Percentiles rank a stretch among this genome's conserved stretches.
phyloP scores from a whole-genome alignment of 129 eudicot genomes.

The Flaveria linearis region DNA sequence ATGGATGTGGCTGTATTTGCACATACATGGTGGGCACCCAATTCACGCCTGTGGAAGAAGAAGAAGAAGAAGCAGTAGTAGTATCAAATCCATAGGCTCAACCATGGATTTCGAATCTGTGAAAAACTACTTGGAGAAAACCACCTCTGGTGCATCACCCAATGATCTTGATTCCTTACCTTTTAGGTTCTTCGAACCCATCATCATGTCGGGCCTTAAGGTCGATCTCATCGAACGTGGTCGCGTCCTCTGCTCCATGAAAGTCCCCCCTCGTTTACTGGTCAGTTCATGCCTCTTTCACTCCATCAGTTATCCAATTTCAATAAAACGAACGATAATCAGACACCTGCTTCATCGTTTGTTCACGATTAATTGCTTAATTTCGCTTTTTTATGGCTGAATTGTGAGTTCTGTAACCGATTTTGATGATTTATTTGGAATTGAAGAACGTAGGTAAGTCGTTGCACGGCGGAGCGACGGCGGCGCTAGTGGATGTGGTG shows the following conservation, averaged over 20 bases:
- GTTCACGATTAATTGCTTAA: neutral
- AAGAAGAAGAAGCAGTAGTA: too few relatives aligned
- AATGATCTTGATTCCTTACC: conserved; percentile 61
- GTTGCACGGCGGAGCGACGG: conserved; percentile 93
- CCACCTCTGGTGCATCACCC: conserved; percentile 33
- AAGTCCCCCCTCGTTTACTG: conserved; percentile 79
- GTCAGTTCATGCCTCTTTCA: conserved; percentile 30
- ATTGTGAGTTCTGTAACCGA: conserved; percentile 19
- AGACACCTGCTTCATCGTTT: neutral
- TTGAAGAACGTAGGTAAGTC: conserved; percentile 63
- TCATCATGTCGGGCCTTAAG: conserved; percentile 59
- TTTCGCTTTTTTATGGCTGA: neutral
- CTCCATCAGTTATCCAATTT: neutral
- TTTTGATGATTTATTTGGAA: conserved; percentile 16
- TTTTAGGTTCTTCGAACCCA: conserved; percentile 63
- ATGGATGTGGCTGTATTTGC: too few relatives aligned
- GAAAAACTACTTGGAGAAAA: conserved; percentile 53
- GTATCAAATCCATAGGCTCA: too few relatives aligned
- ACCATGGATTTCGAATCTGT: conserved; percentile 58
- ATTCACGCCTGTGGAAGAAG: too few relatives aligned
- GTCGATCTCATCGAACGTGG: conserved; percentile 69
- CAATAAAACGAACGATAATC: neutral
- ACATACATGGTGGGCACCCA: too few relatives aligned
- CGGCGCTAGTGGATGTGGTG: conserved; percentile 72
- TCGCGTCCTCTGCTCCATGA: conserved; percentile 80